Evolutionary conservation across 306 rosid species (phyloP), one percentile per base, ranked within the genome.

Genomic region (Echinosophora koreensis): DNA sequence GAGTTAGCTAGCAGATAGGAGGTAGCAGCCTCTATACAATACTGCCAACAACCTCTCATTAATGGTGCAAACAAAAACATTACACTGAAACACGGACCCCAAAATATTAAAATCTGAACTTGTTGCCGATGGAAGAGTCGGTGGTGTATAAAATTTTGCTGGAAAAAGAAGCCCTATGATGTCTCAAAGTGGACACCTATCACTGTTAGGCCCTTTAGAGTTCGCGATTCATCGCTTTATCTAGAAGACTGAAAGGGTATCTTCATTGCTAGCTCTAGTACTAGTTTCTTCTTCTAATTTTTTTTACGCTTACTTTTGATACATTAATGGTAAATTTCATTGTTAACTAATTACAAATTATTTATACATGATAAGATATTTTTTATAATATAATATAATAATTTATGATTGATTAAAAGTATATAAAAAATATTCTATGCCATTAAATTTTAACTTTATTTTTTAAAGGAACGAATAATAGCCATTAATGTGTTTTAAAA

Each of bases 161-260:
- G 77, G 55, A 47, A 60, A 70, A 58, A 77, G 76, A 55, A 84
- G 39, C 78, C 84, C 87, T 77, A 81, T 28, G 41, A 56, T 41
- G 63, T 78, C 66, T 82, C n/a, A 30, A 69, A 32, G 79, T 70
- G 78, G 81, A 69, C 80, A 77, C 81, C 87, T 88, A 85, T 58
- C 69, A 37, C 54, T 69, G 4, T 55, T 80, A 77, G 85, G 86
- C 51, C 83, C 10, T 63, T 46, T n/a, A 63, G 78, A 37, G 17
- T 70, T 70, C 63, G 54, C 69, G 82, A 64, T 38, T 78, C 64
- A 82, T 82, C 80, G 84, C 93, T 87, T 82, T 89, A 88, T 28
- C 79, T 83, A 75, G 27, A 69, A 56, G 41, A 51, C 8, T 65
- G 14, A 55, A 66, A 38, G 65, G 12, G 5, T 39, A 74, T 58